Conservation (phyloP, 2,329 filamentous ascomycete genomes). For the Lasiodiplodia citricola region DNA sequence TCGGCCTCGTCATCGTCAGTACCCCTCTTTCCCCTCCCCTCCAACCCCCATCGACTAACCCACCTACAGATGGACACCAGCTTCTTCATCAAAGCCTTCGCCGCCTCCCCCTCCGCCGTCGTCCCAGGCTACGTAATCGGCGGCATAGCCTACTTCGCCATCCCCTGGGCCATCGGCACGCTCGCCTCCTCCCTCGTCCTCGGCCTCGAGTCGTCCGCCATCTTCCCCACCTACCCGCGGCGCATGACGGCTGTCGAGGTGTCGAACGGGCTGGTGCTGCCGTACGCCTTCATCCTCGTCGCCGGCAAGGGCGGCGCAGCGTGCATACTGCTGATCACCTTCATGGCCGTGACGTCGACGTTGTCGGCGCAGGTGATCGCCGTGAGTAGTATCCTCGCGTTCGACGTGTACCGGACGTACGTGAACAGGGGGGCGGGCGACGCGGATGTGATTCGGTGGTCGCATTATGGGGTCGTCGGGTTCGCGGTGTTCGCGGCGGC, state of each 20-base stretch:
- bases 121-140: conserved; percentile 60
- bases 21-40: not conserved
- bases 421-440: conserved; percentile 55
- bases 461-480: conserved; percentile 59
- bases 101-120: conserved; percentile 51
- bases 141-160: conserved; percentile 60
- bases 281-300: conserved; percentile 47
- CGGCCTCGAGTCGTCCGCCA: conserved; percentile 53
- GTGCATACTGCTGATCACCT: conserved; percentile 40
- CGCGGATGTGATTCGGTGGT: conserved; percentile 57
- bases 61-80: conserved; percentile 54
- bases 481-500: conserved; percentile 58
- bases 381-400: conserved; percentile 60
- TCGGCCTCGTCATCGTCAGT: conserved; percentile 54
- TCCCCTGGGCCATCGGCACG: conserved; percentile 61
- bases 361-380: conserved; percentile 60
- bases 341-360: conserved; percentile 54
- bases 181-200: conserved; percentile 57
- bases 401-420: conserved; percentile 60
- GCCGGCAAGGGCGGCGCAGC: conserved; percentile 47
- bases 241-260: conserved; percentile 46
- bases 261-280: conserved; percentile 44
- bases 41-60: not conserved
- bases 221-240: conserved; percentile 60
- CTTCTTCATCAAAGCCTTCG: conserved; percentile 61